These are phyloP conservation scores for Yamadazyma friedrichii DNA, from an alignment of 1,139 yeast species.

Conservation along the genomic window DNA sequence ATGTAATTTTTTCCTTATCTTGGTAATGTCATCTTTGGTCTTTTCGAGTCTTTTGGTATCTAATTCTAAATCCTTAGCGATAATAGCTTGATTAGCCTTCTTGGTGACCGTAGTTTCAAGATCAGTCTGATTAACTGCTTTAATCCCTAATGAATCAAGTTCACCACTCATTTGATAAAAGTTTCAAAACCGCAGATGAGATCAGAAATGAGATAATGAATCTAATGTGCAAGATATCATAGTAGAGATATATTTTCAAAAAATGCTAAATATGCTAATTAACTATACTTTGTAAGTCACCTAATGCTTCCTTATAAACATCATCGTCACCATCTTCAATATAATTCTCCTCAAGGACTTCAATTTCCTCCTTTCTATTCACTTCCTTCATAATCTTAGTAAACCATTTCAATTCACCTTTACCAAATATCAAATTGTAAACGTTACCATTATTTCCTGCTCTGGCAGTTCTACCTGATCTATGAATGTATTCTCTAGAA, in stretches of 20 bases:
- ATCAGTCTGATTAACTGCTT: constrained; percentile 70
- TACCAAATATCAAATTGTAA: constrained; percentile 66
- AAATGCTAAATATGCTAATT: not conserved
- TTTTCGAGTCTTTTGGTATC: constrained; percentile 75
- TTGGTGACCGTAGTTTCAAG: constrained; percentile 70
- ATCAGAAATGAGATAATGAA: not conserved
- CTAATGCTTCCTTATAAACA: constrained; percentile 1
- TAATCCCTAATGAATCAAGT: constrained; percentile 30
- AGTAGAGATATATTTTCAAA: not conserved
- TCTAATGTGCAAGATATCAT: no score
- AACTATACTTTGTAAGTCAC: constrained; percentile 1
- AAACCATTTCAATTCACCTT: constrained; percentile 73
- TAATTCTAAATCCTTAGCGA: constrained; percentile 63
- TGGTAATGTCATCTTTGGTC: constrained; percentile 48
- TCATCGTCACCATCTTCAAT: constrained; percentile 6
- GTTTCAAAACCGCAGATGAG: not conserved
- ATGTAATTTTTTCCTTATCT: constrained; percentile 41
- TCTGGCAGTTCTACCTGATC: constrained; percentile 96
- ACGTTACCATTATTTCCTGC: constrained; percentile 81
- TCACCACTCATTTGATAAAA: constrained; percentile 12
- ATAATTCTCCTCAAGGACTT: constrained; percentile 5
- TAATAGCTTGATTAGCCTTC: constrained; percentile 63
- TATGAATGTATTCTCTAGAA: constrained; percentile 87
- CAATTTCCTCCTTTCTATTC: constrained; percentile 26
- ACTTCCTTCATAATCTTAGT: constrained; percentile 47